Base-by-base conservation (phyloP, 2,329 filamentous ascomycete species). In the Dactylellina cionopaga region DNA sequence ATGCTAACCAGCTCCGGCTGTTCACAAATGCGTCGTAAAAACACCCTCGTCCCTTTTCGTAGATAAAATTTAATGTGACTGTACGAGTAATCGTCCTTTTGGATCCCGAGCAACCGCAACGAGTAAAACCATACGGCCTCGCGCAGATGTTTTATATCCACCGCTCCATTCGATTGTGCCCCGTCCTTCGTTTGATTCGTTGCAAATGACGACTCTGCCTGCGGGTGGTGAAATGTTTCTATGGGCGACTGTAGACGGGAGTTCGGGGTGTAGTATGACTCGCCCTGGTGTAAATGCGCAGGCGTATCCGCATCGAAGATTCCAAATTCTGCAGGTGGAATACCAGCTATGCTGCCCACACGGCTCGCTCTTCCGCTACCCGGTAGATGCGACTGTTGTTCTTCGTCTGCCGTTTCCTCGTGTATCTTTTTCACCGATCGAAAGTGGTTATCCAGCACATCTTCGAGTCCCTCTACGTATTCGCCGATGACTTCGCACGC, bases 61-160 rank as follows among this genome's bases (percentile, higher is more conserved):
- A 76, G 44, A 29, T 75, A 72, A 17, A 76, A 68, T 25, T 76
- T 76, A 33, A 76, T 76, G 46, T 76, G 75, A 13, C 75, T 75
- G 55, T 76, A 76, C 10, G 75, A 74, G 27, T 76, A 76, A 43
- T 76, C 75, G 10, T 76, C 75, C 43, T 76, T 76, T 44, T 76
- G 75, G 33, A 76, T 76, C n/a, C 75, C 75, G 25, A 76, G 52
- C n/a, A 76, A 56, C 35, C 75, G 59, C 35, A 76, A 47, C n/a
- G 75, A 76, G 51, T 76, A 76, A 43, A 76, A 76, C 75, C 75
- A 76, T 5, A 75, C 75, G 2, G 75, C 75, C 47, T 76, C 75
- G 25, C 70, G 72, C n/a, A 76, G 74, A 11, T 59, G 71, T 24
- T 74, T 74, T 2, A 74, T 65, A 11, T 76, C 74, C 27, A 56